These are phyloP conservation scores for Plantago coronopus DNA, from an alignment of 305 asterid species.

Conservation along the genomic window DNA sequence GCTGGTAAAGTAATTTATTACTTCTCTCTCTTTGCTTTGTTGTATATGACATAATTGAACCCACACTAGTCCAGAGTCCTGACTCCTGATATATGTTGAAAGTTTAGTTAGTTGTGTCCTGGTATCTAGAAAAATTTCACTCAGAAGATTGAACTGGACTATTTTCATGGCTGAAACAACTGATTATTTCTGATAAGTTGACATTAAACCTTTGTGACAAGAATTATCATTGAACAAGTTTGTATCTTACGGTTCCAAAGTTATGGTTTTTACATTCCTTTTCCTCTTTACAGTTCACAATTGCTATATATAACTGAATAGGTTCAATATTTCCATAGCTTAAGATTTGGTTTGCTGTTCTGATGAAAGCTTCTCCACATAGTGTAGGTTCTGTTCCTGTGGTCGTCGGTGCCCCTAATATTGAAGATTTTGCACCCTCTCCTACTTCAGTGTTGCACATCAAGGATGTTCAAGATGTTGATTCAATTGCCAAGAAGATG, in stretches of 20 bases:
- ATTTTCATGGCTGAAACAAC: too few relatives aligned
- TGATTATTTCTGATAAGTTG: too few relatives aligned
- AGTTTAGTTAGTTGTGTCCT: too few relatives aligned
- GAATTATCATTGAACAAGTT: too few relatives aligned
- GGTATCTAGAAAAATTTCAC: too few relatives aligned
- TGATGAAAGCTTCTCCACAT: slow-evolving; percentile 21
- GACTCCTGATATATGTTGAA: background rate
- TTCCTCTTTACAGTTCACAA: background rate
- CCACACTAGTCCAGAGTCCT: background rate
- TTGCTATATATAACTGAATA: background rate
- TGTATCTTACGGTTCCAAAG: background rate
- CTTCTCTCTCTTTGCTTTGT: background rate
- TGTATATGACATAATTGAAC: background rate
- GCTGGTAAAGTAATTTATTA: slow-evolving; percentile 57
- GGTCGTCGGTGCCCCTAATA: slow-evolving; percentile 92
- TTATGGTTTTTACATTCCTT: background rate
- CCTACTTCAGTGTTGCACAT: slow-evolving; percentile 70
- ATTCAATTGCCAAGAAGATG: slow-evolving; percentile 68
- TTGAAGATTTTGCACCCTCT: slow-evolving; percentile 83
- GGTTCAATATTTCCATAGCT: background rate
- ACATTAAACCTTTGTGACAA: too few relatives aligned
- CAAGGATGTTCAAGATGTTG: slow-evolving; percentile 63
- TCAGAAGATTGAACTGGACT: too few relatives aligned
- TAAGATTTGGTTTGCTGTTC: slow-evolving; percentile 16
- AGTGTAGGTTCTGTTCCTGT: slow-evolving; percentile 78